Evolutionary conservation across 192 early-diverging fungal genomes (phyloP).

Genomic region (Phlyctochytrium bullatum): DNA sequence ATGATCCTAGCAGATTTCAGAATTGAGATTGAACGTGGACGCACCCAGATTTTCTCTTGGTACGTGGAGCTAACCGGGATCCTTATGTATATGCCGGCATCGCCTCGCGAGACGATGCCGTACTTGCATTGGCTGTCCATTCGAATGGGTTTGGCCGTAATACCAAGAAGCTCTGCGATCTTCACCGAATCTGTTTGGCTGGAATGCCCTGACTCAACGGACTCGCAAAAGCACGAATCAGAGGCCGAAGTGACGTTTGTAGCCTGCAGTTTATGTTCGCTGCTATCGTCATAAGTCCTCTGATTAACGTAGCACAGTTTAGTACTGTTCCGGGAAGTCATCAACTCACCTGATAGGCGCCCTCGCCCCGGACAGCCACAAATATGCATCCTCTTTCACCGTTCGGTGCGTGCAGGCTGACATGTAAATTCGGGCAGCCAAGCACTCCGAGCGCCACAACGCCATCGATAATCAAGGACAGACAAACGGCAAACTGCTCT

Average conservation of each 20-base stretch:
- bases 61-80: slow-evolving; percentile 77
- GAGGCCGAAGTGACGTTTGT: slow-evolving; percentile 27
- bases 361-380: slow-evolving; percentile 81
- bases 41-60: slow-evolving; percentile 97
- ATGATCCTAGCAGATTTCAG: slow-evolving; percentile 69
- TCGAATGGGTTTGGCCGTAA: slow-evolving; percentile 67
- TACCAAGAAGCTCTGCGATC: slow-evolving; percentile 76
- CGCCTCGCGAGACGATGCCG: slow-evolving; percentile 82
- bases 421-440: slow-evolving; percentile 69
- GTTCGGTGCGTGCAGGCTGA: slow-evolving; percentile 56
- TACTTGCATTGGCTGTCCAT: slow-evolving; percentile 99
- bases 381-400: slow-evolving; percentile 78
- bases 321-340: background rate
- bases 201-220: slow-evolving; percentile 89
- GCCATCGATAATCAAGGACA: slow-evolving; percentile 88
- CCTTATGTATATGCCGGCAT: slow-evolving; percentile 91
- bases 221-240: slow-evolving; percentile 88
- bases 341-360: slow-evolving; percentile 78
- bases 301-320: background rate
- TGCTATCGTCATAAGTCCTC: background rate
- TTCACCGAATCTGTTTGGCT: slow-evolving; percentile 75
- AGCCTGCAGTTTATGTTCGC: background rate
- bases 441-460: slow-evolving; percentile 85
- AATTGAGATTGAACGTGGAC: slow-evolving; percentile 8
- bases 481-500: slow-evolving; percentile 95